Percentiles rank a stretch among this genome's conserved stretches.
phyloP scores from a whole-genome alignment of 805 yeast genomes.

The Maudiozyma saulgeensis region DNA sequence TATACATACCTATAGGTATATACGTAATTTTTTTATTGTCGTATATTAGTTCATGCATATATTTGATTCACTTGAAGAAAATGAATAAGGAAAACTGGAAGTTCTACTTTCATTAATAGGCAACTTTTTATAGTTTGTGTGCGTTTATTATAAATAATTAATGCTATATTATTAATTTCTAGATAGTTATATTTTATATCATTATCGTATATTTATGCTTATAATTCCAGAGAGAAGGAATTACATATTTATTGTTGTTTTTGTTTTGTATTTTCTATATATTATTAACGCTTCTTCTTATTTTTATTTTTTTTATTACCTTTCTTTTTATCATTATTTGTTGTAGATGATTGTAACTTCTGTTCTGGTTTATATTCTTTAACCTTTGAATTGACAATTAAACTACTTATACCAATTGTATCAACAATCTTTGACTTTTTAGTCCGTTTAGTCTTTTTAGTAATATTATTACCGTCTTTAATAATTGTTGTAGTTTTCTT shows the following conservation, averaged over 20 bases:
- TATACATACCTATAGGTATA: not conserved
- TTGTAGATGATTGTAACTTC: slow-evolving; percentile 2
- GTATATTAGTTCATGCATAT: not conserved
- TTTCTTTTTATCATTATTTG: slow-evolving; percentile 3
- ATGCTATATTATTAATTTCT: not conserved
- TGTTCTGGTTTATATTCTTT: slow-evolving; percentile 17
- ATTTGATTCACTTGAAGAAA: not conserved
- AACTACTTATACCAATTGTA: slow-evolving; percentile 18
- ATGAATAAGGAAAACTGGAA: too few species aligned
- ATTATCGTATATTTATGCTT: too few species aligned
- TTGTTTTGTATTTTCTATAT: not conserved
- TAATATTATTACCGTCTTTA: not conserved
- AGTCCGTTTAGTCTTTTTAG: slow-evolving; percentile 4
- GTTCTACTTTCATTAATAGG: too few species aligned
- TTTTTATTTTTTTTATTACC: slow-evolving; percentile 20
- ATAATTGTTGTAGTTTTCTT: not conserved
- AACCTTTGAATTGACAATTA: slow-evolving; percentile 23
- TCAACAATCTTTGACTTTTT: slow-evolving; percentile 11
- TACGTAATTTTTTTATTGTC: too few species aligned
- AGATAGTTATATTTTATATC: not conserved
- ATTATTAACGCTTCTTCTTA: slow-evolving; percentile 5
- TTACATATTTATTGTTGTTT: not conserved
- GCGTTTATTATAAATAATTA: not conserved
- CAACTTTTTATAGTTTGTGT: not conserved
- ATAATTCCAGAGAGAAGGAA: too few species aligned